Base-by-base conservation (phyloP, 495 filamentous ascomycete species). In the Aspergillus conjunctus region DNA sequence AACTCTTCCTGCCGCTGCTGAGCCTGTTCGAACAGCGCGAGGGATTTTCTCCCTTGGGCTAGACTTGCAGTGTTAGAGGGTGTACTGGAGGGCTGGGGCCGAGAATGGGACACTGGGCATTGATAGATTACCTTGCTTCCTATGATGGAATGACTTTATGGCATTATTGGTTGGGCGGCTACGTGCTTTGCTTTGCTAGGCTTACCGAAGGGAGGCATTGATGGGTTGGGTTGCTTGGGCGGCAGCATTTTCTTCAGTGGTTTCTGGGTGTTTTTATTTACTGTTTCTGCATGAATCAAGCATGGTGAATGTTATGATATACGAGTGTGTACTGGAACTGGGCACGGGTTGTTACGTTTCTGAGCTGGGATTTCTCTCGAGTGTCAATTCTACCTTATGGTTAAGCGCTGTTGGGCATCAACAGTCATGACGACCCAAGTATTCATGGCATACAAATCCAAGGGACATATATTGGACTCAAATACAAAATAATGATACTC, bases 1-100 rank as follows among this genome's bases (percentile, higher is more conserved):
- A 22, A n/a, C 31, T 66, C 12, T 66, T 66, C 45, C 43, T 63
- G 1, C 64, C 64, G 10, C 17, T 62, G 7, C 18, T 63, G 54
- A 63, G 45, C 21, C 31, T 66, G 33, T 63, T 66, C 41, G 21
- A 43, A 17, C 64, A 63, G 43, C 17, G 54, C 4, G 15, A 11
- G 52, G 55, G 54, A 12, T 62, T 66, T 34, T 15, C 54, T 45
- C 59, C 59, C 17, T 14, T 43, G 30, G 26, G 37, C 37, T 41
- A 1, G 9, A 11, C 3, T 8, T 26, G 5, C 2, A 5, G 26
- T 26, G 5, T 5, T 26, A 48, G 20, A 41, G 37, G 11, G 9
- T 37, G 8, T 8, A 37, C 3, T n/a, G 5, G 15, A 41, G 15
- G 37, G 8, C 37, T 41, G 37, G 12, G 37, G 15, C 4, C 37